Evolutionary conservation across 1,284 basidiomycete genomes (phyloP).

Genomic region (Cutaneotrichosporon mucoides): DNA sequence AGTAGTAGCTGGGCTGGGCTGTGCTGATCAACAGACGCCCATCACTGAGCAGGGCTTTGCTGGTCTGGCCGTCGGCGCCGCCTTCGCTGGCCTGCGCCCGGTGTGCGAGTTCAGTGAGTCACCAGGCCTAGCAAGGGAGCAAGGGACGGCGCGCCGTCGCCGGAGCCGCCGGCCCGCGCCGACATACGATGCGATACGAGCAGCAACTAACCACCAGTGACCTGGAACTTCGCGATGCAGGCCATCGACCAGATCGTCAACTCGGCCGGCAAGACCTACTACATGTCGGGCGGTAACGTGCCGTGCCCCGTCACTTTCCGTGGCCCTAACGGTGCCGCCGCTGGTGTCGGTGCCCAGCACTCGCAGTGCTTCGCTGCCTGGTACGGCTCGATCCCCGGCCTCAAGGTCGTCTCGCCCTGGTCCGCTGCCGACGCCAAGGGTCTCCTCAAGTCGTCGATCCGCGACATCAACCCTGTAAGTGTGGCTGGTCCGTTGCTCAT

Average conservation of each 20-base stretch:
- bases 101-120: constrained; percentile 89
- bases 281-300: constrained; percentile 99
- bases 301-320: constrained; percentile 99
- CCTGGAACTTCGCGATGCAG: constrained; percentile 53
- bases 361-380: constrained; percentile 85
- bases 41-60: constrained; percentile 99
- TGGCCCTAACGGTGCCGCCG: constrained; percentile 96
- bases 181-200: background rate
- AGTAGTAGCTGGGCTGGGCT: too few relatives aligned
- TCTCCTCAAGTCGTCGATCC: constrained; percentile 93
- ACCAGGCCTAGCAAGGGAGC: too few relatives aligned
- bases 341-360: constrained; percentile 89
- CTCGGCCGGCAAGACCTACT: constrained; percentile 99
- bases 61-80: constrained; percentile 92
- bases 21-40: constrained; percentile 57
- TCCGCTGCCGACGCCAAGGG: constrained; percentile 97
- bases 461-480: constrained; percentile 85
- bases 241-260: constrained; percentile 99
- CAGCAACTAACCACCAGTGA: constrained; percentile 31
- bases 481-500: background rate
- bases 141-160: too few relatives aligned
- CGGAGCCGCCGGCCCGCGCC: too few relatives aligned
- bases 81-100: constrained; percentile 87
- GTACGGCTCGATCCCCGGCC: constrained; percentile 94
- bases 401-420: constrained; percentile 98